Percentiles rank a stretch among this genome's conserved stretches.
Evolutionary conservation across 371 early-diverging fungal species (phyloP).

Genomic region (Saksenaea vasiformis): DNA sequence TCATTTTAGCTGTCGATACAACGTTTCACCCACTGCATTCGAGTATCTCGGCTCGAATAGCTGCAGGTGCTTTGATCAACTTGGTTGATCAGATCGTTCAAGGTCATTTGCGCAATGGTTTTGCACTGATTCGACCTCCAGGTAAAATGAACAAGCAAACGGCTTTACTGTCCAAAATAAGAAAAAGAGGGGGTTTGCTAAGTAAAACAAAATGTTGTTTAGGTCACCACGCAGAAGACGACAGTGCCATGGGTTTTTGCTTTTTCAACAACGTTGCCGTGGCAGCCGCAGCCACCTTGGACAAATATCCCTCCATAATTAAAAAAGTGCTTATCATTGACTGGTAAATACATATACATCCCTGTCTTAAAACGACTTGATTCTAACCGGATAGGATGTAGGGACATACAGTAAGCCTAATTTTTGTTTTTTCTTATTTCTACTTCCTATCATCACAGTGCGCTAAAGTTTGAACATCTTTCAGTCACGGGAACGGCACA

Average conservation of each 20-base stretch:
- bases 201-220: not conserved
- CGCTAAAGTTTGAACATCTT: not conserved
- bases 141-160: slow-evolving; percentile 29
- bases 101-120: slow-evolving; percentile 61
- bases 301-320: slow-evolving; percentile 48
- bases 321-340: slow-evolving; percentile 64
- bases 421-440: not conserved
- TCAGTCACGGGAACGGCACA: slow-evolving; percentile 67
- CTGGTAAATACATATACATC: slow-evolving; percentile 31
- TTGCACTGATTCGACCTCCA: slow-evolving; percentile 68
- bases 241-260: slow-evolving; percentile 71
- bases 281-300: slow-evolving; percentile 54
- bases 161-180: not conserved
- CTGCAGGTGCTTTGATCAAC: slow-evolving; percentile 59
- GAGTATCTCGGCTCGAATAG: slow-evolving; percentile 53
- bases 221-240: slow-evolving; percentile 70
- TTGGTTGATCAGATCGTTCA: slow-evolving; percentile 56
- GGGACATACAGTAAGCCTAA: slow-evolving; percentile 66
- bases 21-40: slow-evolving; percentile 60
- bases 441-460: not conserved
- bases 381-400: slow-evolving; percentile 8
- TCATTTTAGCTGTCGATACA: slow-evolving; percentile 51
- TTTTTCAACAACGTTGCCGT: slow-evolving; percentile 73
- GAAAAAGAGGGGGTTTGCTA: not conserved
- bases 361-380: not conserved